Base-by-base conservation (phyloP, 768 basidiomycete species). In the Macrolepiota dolichaula region DNA sequence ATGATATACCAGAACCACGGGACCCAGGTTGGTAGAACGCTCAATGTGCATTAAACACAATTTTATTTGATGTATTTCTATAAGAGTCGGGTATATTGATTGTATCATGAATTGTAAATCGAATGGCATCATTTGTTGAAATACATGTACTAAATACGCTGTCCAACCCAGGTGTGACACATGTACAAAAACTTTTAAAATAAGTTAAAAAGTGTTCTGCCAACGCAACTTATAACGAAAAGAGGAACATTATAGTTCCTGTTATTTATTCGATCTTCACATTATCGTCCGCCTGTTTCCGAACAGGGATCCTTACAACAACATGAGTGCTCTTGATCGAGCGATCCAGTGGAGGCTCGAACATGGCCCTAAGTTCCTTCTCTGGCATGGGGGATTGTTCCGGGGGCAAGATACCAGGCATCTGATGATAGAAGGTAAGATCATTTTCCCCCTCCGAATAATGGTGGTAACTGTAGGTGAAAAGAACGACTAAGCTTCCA, bases 1-100 rank as follows among this genome's bases (percentile, higher is more conserved):
- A 61, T 27, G 36, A 55, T 54, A 52, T 53, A 27, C 52, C 52
- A 7, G 59, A 55, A n/a, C 44, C 59, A 25, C 59, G 46, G 13
- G 53, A 54, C 19, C 51, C 38, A 46, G 42, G 22, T 38, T 44
- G 54, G 54, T n/a, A 44, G 17, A 54, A 40, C 37, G 9, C 52
- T 38, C 38, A 24, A 38, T 24, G 29, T 17, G 7, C 47, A 25
- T 49, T 53, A 19, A 12, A 38, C 35, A n/a, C 11, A 29, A 17
- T 19, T 44, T 44, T 44, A 44, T 44, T n/a, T n/a, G n/a, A 9
- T 44, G 42, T 44, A 22, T 19, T 9, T n/a, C 19, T 44, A 44
- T 7, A 44, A 44, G 4, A n/a, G 9, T 44, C 42, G 15, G 17
- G 42, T 44, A 44, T 19, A 44, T 22, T n/a, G 7, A 17, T 9